Percentiles rank a stretch among this genome's conserved stretches.
Evolutionary conservation across 345 rosid species (phyloP).

Genomic region (Corchorus capsularis): DNA sequence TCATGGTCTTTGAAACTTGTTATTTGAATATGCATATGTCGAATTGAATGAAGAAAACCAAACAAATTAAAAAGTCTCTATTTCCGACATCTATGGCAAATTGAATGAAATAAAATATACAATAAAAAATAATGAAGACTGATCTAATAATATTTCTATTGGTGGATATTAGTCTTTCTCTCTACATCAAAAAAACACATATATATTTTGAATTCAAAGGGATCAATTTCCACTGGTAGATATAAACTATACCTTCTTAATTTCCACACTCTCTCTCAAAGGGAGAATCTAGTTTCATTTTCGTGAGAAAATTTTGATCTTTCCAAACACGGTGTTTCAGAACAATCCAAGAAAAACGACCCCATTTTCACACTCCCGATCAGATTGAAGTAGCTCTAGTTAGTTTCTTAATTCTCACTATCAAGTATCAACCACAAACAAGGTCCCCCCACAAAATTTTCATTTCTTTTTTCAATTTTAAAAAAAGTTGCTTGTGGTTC

Average conservation of each 20-base stretch:
- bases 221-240: not conserved
- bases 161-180: slow-evolving; percentile 13
- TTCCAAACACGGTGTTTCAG: not conserved
- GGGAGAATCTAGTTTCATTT: not conserved
- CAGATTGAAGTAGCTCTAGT: slow-evolving; percentile 17
- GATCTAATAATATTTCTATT: not conserved
- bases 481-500: slow-evolving; percentile 34
- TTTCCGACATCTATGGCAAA: not conserved
- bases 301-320: not conserved
- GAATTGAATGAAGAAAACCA: not conserved
- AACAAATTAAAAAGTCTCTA: not conserved
- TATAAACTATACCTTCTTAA: not conserved
- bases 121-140: not conserved
- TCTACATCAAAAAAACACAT: not conserved
- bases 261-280: not conserved
- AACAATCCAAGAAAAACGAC: not conserved
- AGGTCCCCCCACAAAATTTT: slow-evolving; percentile 19
- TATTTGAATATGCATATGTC: too few species aligned
- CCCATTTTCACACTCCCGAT: slow-evolving; percentile 3
- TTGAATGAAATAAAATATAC: not conserved
- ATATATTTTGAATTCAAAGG: not conserved
- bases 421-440: not conserved
- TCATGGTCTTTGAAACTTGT: not conserved
- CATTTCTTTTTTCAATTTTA: not conserved
- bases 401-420: not conserved